Base-by-base conservation (phyloP, 2,329 filamentous ascomycete genomes). In the Macroventuria anomochaeta region DNA sequence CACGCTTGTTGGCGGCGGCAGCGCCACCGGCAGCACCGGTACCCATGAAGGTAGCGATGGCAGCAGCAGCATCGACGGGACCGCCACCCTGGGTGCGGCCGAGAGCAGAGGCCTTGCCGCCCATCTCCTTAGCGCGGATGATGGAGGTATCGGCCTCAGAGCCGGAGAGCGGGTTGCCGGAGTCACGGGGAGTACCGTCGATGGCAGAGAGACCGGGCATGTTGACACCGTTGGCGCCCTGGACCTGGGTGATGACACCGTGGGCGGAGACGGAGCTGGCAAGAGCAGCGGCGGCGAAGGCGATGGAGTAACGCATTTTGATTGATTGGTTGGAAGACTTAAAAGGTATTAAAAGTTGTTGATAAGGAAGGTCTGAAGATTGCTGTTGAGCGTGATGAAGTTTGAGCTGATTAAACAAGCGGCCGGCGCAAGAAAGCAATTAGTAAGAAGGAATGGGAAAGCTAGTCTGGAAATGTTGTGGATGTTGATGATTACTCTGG, bases 141-240 rank as follows among this genome's bases (percentile, higher is more conserved):
- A 89, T 88, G 71, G 86, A 80, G n/a, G 87, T 89, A 68, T 89
- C 87, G 54, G 82, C 84, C 71, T 89, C 82, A n/a, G 86, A 81
- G 53, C 86, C 87, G 68, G 85, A 88, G 38, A 71, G 59, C 62
- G 86, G 84, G 64, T 77, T 78, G 43, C 83, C 78, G 72, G 86
- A 89, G 75, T 89, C 85, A 67, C 87, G 85, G 43, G 86, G 87
- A 57, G 86, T 88, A 64, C 85, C 86, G 57, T 89, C 86, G 39
- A 79, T 77, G 59, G 88, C 83, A 13, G 81, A 81, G 40, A 87
- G 80, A 70, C 82, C 85, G 28, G 85, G 83, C 84, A 88, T 87
- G 58, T 70, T 79, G 36, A 87, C 85, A 58, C 81, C 81, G 64
- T 88, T 88, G 61, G 84, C 83, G 48, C 85, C 85, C 61, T 79